These are phyloP conservation scores for Diaporthe capsici DNA, from an alignment of 2,329 filamentous ascomycete species.

Conservation along the genomic window DNA sequence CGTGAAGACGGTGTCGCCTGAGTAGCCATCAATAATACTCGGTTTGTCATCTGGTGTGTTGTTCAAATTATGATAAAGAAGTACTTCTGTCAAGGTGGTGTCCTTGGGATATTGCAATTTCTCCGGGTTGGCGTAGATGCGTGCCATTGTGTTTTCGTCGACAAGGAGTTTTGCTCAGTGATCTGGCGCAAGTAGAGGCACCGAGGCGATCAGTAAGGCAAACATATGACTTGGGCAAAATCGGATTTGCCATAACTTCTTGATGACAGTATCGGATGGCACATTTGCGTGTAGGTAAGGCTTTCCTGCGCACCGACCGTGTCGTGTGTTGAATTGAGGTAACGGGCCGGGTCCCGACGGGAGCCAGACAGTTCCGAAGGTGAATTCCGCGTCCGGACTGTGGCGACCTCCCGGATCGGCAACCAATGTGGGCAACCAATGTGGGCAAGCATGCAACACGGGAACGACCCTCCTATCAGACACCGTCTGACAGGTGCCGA, in stretches of 20 bases:
- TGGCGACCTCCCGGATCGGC: background rate
- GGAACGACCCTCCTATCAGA: background rate
- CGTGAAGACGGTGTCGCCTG: conserved; percentile 35
- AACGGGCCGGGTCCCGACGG: background rate
- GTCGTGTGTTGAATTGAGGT: background rate
- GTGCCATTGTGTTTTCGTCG: background rate
- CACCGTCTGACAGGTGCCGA: background rate
- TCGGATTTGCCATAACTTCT: too few relatives aligned
- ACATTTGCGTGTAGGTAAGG: too few relatives aligned
- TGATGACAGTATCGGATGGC: background rate
- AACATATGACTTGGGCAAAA: background rate
- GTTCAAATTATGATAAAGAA: conserved; percentile 36
- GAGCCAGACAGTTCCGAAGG: background rate
- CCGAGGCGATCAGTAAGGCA: background rate
- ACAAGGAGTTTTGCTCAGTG: background rate
- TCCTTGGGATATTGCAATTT: conserved; percentile 30
- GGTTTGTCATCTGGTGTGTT: conserved; percentile 33
- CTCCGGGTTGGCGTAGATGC: conserved; percentile 2
- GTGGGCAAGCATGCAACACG: background rate
- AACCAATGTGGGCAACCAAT: background rate
- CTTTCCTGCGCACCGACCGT: background rate
- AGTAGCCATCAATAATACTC: conserved; percentile 34
- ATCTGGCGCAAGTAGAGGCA: background rate
- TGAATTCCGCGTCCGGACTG: conserved; percentile 7
- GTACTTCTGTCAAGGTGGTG: conserved; percentile 29